Evolutionary conservation across 1,284 basidiomycete species (phyloP).

Genomic region (Ganoderma lucidum): DNA sequence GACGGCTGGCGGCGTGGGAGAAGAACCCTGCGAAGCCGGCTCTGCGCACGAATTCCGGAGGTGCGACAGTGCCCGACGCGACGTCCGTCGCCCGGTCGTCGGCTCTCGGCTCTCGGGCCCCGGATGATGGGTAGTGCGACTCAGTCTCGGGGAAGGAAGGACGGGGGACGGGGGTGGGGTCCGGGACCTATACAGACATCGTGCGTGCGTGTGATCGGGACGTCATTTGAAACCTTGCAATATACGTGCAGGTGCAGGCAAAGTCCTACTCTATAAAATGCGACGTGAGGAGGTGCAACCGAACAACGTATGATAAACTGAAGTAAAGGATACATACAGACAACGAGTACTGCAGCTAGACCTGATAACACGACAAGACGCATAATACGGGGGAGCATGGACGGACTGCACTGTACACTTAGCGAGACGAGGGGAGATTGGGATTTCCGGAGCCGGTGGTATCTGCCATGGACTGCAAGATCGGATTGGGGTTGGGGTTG

Average conservation of each 20-base stretch:
- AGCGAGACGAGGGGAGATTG: constrained; percentile 3
- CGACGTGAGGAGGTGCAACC: constrained; percentile 8
- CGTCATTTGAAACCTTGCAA: constrained; percentile 4
- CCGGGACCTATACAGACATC: constrained; percentile 3
- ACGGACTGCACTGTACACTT: constrained; percentile 3
- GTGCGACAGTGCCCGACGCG: neutral
- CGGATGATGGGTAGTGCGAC: constrained; percentile 7
- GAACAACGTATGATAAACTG: constrained; percentile 13
- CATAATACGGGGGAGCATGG: constrained; percentile 5
- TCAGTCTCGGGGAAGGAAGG: neutral
- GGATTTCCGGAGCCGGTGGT: constrained; percentile 1
- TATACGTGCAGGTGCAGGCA: constrained; percentile 1
- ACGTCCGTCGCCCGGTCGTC: neutral
- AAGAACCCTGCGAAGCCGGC: constrained; percentile 5
- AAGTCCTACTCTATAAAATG: constrained; percentile 6
- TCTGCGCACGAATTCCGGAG: neutral
- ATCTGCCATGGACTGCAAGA: neutral
- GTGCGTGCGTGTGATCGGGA: neutral
- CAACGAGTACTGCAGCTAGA: constrained; percentile 10
- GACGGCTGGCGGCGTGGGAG: constrained; percentile 9
- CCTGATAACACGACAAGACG: constrained; percentile 13
- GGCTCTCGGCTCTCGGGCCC: constrained; percentile 5
- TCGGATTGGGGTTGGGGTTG: neutral
- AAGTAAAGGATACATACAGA: constrained; percentile 19
- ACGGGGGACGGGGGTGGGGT: neutral